Percentiles rank a stretch among this genome's conserved stretches.
Conservation (phyloP, 2,329 filamentous ascomycete species). For the Colletotrichum echinochloae region DNA sequence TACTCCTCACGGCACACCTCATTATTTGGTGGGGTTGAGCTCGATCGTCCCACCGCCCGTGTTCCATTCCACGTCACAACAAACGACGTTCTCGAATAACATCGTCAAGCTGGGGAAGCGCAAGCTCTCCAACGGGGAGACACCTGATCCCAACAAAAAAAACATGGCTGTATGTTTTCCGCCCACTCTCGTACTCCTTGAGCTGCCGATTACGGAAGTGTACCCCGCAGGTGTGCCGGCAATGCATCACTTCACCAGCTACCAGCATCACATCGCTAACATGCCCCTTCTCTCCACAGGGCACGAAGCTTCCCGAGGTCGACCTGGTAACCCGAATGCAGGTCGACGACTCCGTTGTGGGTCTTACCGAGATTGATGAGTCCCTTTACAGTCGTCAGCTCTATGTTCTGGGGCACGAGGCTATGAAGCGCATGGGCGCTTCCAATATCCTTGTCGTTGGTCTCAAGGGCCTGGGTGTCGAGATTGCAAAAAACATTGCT, state of each 20-base stretch:
- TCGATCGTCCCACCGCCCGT: constrained; percentile 43
- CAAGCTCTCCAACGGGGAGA: constrained; percentile 72
- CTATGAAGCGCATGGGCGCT: constrained; percentile 99
- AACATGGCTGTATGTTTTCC: constrained; percentile 68
- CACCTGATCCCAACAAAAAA: constrained; percentile 68
- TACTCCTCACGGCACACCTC: constrained; percentile 26
- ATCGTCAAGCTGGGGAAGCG: constrained; percentile 73
- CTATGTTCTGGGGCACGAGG: constrained; percentile 78
- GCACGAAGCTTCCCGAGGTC: constrained; percentile 67
- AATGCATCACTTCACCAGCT: not conserved
- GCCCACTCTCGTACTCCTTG: not conserved
- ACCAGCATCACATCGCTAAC: constrained; percentile 36
- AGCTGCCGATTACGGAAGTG: not conserved
- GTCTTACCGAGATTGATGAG: constrained; percentile 74
- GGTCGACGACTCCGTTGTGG: constrained; percentile 70
- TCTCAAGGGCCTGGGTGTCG: constrained; percentile 92
- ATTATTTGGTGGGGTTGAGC: constrained; percentile 52
- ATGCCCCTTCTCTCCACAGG: constrained; percentile 50
- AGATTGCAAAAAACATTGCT: constrained; percentile 98
- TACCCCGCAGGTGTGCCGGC: constrained; percentile 23
- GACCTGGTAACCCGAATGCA: constrained; percentile 74
- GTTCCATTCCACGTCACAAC: constrained; percentile 42
- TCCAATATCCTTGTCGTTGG: constrained; percentile 95
- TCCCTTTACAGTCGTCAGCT: constrained; percentile 81
- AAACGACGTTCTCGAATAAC: constrained; percentile 16